phyloP scores from a whole-genome alignment of 1,139 yeast species.

The Taphrina deformans region DNA sequence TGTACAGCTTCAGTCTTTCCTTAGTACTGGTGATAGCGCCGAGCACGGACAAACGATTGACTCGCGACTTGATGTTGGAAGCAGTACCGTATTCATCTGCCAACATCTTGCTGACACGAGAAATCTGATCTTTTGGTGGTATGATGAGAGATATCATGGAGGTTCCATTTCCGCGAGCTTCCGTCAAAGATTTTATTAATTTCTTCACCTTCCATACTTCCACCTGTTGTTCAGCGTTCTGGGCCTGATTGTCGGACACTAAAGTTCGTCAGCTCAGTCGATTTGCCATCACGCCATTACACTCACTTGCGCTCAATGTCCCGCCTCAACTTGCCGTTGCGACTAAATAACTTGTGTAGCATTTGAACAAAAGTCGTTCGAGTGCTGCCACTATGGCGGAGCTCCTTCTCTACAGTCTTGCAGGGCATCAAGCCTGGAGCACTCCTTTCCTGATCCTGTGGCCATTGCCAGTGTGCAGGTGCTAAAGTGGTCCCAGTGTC shows the following conservation, averaged over 20 bases:
- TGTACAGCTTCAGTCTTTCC: slow-evolving; percentile 88
- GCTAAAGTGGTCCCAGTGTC: background rate
- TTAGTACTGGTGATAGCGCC: slow-evolving; percentile 98
- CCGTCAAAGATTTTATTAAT: slow-evolving; percentile 39
- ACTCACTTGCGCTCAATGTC: background rate
- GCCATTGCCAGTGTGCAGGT: too few relatives aligned
- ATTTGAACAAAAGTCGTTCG: background rate
- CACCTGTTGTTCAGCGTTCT: slow-evolving; percentile 85
- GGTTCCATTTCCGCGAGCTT: slow-evolving; percentile 72
- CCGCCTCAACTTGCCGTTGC: background rate
- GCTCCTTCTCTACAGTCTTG: background rate
- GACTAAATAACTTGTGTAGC: background rate
- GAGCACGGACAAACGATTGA: slow-evolving; percentile 87
- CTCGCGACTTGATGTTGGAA: slow-evolving; percentile 94
- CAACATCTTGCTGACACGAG: slow-evolving; percentile 83
- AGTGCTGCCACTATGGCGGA: background rate
- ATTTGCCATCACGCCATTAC: background rate
- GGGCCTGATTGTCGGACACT: slow-evolving; percentile 29
- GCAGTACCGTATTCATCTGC: slow-evolving; percentile 99
- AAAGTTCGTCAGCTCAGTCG: background rate
- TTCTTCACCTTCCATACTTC: slow-evolving; percentile 99
- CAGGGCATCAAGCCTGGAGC: background rate
- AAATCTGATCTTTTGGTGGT: slow-evolving; percentile 89
- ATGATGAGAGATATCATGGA: slow-evolving; percentile 96
- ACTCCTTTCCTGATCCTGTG: background rate